phyloP scores from a whole-genome alignment of 805 yeast species.

The Starmerella vitae region DNA sequence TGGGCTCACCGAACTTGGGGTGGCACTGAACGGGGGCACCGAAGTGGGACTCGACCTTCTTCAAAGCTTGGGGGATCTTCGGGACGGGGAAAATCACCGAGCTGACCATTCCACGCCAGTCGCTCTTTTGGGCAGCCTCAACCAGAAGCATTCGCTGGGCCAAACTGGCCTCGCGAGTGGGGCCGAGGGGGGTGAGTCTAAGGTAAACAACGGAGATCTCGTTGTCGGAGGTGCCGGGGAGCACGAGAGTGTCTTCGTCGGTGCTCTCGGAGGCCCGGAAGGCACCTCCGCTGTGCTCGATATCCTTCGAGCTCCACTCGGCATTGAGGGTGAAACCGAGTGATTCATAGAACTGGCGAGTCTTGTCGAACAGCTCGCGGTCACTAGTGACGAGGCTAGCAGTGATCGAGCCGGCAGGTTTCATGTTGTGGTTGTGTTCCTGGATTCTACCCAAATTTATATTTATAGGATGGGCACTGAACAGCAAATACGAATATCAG shows the following conservation, averaged over 20 bases:
- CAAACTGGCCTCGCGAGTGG: conserved; percentile 19
- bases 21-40: conserved; percentile 21
- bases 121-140: conserved; percentile 23
- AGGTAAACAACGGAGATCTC: conserved; percentile 25
- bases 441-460: too few relatives aligned
- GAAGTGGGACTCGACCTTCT: conserved; percentile 32
- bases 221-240: conserved; percentile 16
- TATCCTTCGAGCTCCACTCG: conserved; percentile 24
- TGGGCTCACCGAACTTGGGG: conserved; percentile 64
- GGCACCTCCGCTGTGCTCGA: conserved; percentile 16
- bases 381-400: conserved; percentile 37
- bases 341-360: conserved; percentile 45
- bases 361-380: conserved; percentile 31
- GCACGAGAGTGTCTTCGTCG: conserved; percentile 25
- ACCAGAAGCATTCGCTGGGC: conserved; percentile 18
- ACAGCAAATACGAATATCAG: background rate
- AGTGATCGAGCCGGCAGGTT: conserved; percentile 55
- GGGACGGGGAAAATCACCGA: conserved; percentile 38
- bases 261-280: conserved; percentile 19
- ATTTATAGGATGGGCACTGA: too few relatives aligned
- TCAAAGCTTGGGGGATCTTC: conserved; percentile 28
- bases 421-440: background rate
- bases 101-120: conserved; percentile 39
- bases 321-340: conserved; percentile 32
- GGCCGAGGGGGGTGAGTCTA: conserved; percentile 21